Conservation (phyloP, 2,329 filamentous ascomycete species). For the Stagonosporopsis tanaceti region DNA sequence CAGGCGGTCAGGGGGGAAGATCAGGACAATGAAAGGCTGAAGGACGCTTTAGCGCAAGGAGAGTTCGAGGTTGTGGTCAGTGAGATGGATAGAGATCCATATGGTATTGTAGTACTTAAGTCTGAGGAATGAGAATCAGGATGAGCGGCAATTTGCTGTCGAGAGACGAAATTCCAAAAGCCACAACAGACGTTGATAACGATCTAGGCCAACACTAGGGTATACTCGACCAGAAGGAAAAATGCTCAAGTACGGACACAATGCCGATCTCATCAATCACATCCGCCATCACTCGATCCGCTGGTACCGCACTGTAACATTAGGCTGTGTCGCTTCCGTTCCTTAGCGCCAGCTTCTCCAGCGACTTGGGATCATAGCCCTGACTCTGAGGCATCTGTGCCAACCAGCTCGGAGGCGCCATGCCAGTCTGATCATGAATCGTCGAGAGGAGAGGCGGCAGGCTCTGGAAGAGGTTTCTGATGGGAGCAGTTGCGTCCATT, state of each 20-base stretch:
- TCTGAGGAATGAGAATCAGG: slow-evolving; percentile 25
- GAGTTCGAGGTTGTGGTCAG: slow-evolving; percentile 75
- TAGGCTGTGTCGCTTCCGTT: slow-evolving; percentile 34
- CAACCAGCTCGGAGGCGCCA: slow-evolving; percentile 78
- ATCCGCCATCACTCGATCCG: background rate
- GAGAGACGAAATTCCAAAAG: background rate
- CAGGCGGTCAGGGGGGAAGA: slow-evolving; percentile 54
- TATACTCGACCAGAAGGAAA: background rate
- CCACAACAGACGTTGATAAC: background rate
- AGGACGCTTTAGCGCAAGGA: slow-evolving; percentile 61
- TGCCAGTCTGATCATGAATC: slow-evolving; percentile 88
- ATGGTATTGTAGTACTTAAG: slow-evolving; percentile 66
- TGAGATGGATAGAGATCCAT: slow-evolving; percentile 84
- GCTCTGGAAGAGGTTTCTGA: slow-evolving; percentile 85
- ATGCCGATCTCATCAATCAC: background rate
- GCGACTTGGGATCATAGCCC: slow-evolving; percentile 27
- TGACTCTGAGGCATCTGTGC: slow-evolving; percentile 59
- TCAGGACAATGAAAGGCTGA: slow-evolving; percentile 52
- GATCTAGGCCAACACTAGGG: background rate
- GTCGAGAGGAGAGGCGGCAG: slow-evolving; percentile 83
- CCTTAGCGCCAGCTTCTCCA: slow-evolving; percentile 34
- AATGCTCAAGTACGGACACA: background rate
- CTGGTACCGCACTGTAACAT: too few relatives aligned
- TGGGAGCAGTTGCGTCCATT: slow-evolving; percentile 67
- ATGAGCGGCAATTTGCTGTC: background rate